phyloP scores from a whole-genome alignment of 139 green algal genomes.

The Chlamydomonas sp. region DNA sequence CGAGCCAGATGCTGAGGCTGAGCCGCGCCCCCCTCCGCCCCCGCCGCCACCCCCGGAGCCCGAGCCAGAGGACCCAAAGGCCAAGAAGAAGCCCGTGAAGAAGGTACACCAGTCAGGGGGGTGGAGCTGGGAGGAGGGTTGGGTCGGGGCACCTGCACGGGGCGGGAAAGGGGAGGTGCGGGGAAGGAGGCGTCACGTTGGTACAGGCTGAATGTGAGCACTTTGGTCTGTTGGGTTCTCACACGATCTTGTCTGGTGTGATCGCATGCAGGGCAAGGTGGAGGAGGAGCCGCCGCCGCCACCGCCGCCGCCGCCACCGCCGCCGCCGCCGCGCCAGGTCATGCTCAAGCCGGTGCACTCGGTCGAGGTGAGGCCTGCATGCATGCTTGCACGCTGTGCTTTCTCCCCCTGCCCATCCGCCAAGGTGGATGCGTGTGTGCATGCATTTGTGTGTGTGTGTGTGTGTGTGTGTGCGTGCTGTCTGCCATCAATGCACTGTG shows the following conservation, averaged over 20 bases:
- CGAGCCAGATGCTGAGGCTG: constrained; percentile 28
- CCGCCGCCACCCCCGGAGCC: constrained; percentile 1
- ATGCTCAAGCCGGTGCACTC: background rate
- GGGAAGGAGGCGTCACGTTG: no score
- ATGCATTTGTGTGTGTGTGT: no score
- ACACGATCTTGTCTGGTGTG: no score
- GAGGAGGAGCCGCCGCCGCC: constrained; percentile 14
- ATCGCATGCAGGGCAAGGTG: background rate
- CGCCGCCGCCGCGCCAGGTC: background rate
- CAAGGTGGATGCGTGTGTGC: no score
- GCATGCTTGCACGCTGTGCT: no score
- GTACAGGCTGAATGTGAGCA: no score
- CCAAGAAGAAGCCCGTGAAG: background rate
- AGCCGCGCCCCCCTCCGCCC: constrained; percentile 7
- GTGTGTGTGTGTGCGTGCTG: no score
- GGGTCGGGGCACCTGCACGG: no score
- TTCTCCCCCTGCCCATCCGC: background rate
- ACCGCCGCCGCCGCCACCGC: constrained; percentile 16
- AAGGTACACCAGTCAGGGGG: background rate
- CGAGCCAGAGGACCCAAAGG: constrained; percentile 7
- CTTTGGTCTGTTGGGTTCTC: no score
- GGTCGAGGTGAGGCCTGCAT: constrained; percentile 7
- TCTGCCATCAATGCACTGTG: no score
- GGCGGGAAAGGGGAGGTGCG: background rate
- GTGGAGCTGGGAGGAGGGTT: no score